These are phyloP conservation scores for Citropsis articulata DNA, from an alignment of 345 rosid species.

Conservation along the genomic window DNA sequence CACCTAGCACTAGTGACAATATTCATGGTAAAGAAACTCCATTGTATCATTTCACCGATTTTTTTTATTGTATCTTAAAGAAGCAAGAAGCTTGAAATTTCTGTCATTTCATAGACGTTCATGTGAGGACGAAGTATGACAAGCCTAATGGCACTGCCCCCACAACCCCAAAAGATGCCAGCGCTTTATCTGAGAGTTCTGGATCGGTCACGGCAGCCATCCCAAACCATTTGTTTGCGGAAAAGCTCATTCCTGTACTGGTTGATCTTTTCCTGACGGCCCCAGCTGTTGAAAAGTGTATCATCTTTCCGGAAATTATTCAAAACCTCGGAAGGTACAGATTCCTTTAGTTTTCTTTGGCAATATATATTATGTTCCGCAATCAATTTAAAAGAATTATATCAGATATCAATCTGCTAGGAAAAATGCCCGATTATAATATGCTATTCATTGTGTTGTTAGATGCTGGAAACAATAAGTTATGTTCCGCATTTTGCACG, in stretches of 20 bases:
- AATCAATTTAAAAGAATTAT: background rate
- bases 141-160: constrained; percentile 44
- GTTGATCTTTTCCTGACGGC: constrained; percentile 73
- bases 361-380: background rate
- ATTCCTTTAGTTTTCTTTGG: constrained; percentile 15
- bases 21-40: constrained; percentile 33
- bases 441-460: background rate
- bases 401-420: background rate
- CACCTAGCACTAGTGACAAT: constrained; percentile 31
- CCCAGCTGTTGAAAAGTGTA: constrained; percentile 65
- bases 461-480: background rate
- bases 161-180: constrained; percentile 32
- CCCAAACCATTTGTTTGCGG: constrained; percentile 58
- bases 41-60: constrained; percentile 9
- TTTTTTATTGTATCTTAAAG: constrained; percentile 16
- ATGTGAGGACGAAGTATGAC: constrained; percentile 27
- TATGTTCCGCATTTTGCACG: background rate
- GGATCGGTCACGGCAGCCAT: constrained; percentile 30
- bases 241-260: constrained; percentile 74
- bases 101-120: constrained; percentile 28
- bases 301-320: constrained; percentile 72
- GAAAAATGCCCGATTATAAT: background rate
- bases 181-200: constrained; percentile 28
- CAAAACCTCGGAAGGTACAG: constrained; percentile 80
- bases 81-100: constrained; percentile 22